phyloP scores from a whole-genome alignment of 805 yeast species.

The Wickerhamiella occidentalis region DNA sequence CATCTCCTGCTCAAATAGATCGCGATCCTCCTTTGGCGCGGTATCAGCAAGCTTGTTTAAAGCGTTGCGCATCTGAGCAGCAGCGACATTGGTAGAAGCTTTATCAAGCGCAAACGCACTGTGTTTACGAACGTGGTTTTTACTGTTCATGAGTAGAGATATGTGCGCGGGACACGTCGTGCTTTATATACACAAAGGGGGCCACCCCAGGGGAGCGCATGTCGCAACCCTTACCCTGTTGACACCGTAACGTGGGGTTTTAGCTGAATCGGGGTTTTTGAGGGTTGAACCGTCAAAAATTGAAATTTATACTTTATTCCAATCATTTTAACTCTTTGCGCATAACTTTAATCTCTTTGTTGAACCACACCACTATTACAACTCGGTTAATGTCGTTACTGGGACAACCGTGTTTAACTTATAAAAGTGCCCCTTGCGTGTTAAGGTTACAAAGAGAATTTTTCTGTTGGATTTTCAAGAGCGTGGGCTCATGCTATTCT shows the following conservation, averaged over 20 bases:
- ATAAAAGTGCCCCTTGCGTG: not conserved
- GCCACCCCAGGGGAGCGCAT: not conserved
- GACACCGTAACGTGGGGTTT: not conserved
- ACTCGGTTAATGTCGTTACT: too few relatives aligned
- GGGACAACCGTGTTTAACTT: not conserved
- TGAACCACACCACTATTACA: too few relatives aligned
- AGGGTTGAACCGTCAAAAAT: too few relatives aligned
- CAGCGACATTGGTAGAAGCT: conserved; percentile 89
- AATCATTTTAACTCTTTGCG: too few relatives aligned
- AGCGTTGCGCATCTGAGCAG: conserved; percentile 95
- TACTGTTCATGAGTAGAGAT: not conserved
- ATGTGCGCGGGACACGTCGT: not conserved
- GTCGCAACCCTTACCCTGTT: conserved; percentile 3
- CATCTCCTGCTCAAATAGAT: conserved; percentile 76
- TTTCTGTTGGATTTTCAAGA: not conserved
- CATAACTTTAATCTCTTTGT: too few relatives aligned
- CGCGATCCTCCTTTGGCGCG: conserved; percentile 32
- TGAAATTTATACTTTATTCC: too few relatives aligned
- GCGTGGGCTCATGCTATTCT: too few relatives aligned
- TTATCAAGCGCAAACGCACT: conserved; percentile 63
- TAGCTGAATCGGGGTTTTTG: not conserved
- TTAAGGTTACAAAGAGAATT: not conserved
- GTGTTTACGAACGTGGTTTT: conserved; percentile 16
- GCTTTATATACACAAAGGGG: not conserved
- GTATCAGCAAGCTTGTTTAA: conserved; percentile 80